Percentiles rank a stretch among this genome's conserved stretches.
phyloP scores from a whole-genome alignment of 768 basidiomycete species.

The Mycena floridula region DNA sequence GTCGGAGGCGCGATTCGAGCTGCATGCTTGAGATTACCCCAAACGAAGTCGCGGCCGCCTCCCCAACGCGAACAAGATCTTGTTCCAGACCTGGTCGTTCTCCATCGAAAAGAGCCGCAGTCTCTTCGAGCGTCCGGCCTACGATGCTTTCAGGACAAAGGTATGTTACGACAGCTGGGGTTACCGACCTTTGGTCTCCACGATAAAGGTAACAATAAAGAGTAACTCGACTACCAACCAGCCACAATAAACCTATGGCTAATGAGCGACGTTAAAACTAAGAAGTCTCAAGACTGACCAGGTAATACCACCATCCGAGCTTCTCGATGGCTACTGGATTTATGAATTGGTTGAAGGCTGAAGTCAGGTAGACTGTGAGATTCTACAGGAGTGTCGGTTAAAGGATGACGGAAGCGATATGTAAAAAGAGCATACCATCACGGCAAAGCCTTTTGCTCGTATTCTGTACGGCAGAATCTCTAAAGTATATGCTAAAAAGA shows the following conservation, averaged over 20 bases:
- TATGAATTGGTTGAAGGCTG: slow-evolving; percentile 76
- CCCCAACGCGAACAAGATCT: slow-evolving; percentile 39
- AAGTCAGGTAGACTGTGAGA: slow-evolving; percentile 52
- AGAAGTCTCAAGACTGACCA: too few relatives aligned
- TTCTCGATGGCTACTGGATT: slow-evolving; percentile 68
- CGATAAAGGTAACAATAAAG: slow-evolving; percentile 48
- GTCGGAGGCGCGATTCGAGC: too few relatives aligned
- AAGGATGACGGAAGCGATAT: neutral
- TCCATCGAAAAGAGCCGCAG: slow-evolving; percentile 66
- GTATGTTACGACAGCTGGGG: neutral
- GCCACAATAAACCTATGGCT: slow-evolving; percentile 58
- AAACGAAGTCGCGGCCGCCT: slow-evolving; percentile 39
- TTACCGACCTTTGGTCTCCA: slow-evolving; percentile 59
- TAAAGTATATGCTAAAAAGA: slow-evolving; percentile 50
- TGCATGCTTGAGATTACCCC: too few relatives aligned
- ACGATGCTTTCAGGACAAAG: slow-evolving; percentile 7
- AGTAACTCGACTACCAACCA: slow-evolving; percentile 57
- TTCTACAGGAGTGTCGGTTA: slow-evolving; percentile 33
- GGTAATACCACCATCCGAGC: slow-evolving; percentile 55
- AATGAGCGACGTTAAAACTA: too few relatives aligned
- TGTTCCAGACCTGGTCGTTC: slow-evolving; percentile 32
- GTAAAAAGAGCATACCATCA: slow-evolving; percentile 47
- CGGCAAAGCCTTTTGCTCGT: slow-evolving; percentile 73
- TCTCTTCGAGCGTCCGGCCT: slow-evolving; percentile 69
- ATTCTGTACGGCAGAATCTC: slow-evolving; percentile 80